Evolutionary conservation across 2,329 filamentous ascomycete species (phyloP), one percentile per base, ranked within the genome.

Genomic region (Aspergillus latus): DNA sequence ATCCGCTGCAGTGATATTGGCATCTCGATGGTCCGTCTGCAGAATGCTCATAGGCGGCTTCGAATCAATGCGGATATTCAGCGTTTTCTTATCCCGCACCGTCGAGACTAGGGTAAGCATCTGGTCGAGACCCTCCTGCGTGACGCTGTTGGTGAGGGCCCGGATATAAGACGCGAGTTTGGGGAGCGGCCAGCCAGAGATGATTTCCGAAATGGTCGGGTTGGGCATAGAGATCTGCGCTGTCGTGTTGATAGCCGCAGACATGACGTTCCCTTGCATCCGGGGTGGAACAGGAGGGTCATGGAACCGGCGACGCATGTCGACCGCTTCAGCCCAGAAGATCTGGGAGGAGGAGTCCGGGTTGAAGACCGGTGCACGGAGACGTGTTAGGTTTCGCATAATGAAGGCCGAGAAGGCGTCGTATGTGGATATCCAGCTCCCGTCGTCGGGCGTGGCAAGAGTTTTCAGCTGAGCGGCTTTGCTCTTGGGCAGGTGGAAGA

Each of bases 401-500:
- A 47, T 29, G 29, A 47, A 47, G 2, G 44, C 44, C 3, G 44
- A 47, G 44, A 47, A 47, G 5, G 44, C 44, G 15, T 47, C 44
- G 44, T 47, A 62, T 44, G 63, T 50, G 1, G 48, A 50, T 8
- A 50, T 37, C 40, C 76, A 78, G 9, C 65, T 64, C 5, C 68
- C 72, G 16, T 74, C 21, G 0, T 62, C 48, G 0, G 74, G 72
- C 0, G 48, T 63, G 0, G 75, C 75, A 1, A 72, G 64, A 8
- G 57, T 60, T 57, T 80, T 80, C 3, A 80, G 62, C 48, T 71
- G 61, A 0, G 70, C 70, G 0, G 73, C 73, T 54, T 78, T 79
- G 63, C 76, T 78, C 59, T 72, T 73, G 3, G 77, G 74, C 0
- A 79, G 65, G 52, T 80, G 77, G 56, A 79, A 78, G 1, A 79